Base-by-base conservation (phyloP, 169 alveolate species). In the Pseudocohnilembus persalinus region DNA sequence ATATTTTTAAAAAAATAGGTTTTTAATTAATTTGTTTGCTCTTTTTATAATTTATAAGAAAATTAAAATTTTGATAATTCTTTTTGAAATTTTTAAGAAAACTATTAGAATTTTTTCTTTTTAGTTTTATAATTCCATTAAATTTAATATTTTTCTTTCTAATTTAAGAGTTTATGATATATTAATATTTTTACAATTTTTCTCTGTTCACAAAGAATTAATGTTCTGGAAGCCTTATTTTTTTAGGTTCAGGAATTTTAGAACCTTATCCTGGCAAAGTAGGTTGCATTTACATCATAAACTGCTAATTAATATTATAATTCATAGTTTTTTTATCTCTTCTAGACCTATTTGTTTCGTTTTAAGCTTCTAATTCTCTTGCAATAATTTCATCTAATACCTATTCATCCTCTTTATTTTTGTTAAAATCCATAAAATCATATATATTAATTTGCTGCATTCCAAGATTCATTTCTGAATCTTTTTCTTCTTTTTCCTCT, bases 341-440 rank as follows among this genome's bases (percentile, higher is more conserved):
- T 83, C 95, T 76, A 29, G 93, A 49, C 83, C 90, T 92, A 83
- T 86, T 83, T 75, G 87, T 88, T 83, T 84, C 87, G 76, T 20
- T 49, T 20, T n/a, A n/a, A n/a, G 20, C 20, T 49, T 92, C 93
- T 49, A 90, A 77, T 85, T 89, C 90, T 73, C 88, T 82, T 26
- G 95, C 96, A 83, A 93, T 32, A 24, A 95, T 90, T 88, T 92
- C 93, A 75, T 95, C 85, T 77, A 93, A 49, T 81, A 96, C 93
- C 86, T 94, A 92, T 86, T 95, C 90, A 83, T 91, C 90, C 89
- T 93, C 90, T 93, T 90, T 85, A 79, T 95, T 72, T 73, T 84
- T 89, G 83, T 88, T 74, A 28, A 93, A 78, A 75, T 92, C 87
- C 82, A 89, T 93, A 31, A 87, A 92, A 73, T 84, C 93, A 82